Evolutionary conservation across 2,329 filamentous ascomycete species (phyloP), one percentile per base, ranked within the genome.

Genomic region (Aspergillus piperis): DNA sequence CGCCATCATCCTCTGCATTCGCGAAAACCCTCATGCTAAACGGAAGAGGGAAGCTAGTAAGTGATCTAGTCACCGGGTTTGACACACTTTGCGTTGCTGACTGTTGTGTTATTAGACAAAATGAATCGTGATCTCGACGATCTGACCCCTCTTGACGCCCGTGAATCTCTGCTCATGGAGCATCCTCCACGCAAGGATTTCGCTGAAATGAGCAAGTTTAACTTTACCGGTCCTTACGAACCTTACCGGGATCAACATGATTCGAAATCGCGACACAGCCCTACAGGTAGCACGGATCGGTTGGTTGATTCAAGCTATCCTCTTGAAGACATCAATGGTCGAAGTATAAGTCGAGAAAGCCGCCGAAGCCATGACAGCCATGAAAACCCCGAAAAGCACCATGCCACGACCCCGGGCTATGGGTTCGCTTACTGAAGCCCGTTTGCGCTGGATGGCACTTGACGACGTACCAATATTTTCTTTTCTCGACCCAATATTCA

Each of bases 21-120:
- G 90, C 74, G 86, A 92, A 79, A 98, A 98, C 80, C 93, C 94
- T 3, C 94, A 98, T 77, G 88, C 90, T 65, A 89, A 89, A 83
- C 88, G 88, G 71, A 88, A 91, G 78, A 96, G 96, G 85, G 91
- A 94, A 79, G 87, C 91, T 75, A 91, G 91, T 91, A 90, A 86
- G 88, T 81, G 41, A 30, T 38, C 48, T 8, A 1, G 19, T 11
- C 39, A 5, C 8, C 15, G 54, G 11, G 8, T 13, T 17, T n/a
- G 3, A 19, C 21, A 32, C 8, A n/a, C 8, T 47, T 13, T 44
- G 8, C 44, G n/a, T 44, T 4, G 23, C 41, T 47, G 41, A 47
- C 32, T 41, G 32, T 52, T 39, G 8, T 44, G n/a, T 6, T 3
- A 62, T 59, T 76, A 92, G 90, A 93, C 77, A 91, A 94, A 82